These are phyloP conservation scores for Zoysia matrella DNA, from an alignment of 202 grass and related monocot genomes.

Conservation along the genomic window DNA sequence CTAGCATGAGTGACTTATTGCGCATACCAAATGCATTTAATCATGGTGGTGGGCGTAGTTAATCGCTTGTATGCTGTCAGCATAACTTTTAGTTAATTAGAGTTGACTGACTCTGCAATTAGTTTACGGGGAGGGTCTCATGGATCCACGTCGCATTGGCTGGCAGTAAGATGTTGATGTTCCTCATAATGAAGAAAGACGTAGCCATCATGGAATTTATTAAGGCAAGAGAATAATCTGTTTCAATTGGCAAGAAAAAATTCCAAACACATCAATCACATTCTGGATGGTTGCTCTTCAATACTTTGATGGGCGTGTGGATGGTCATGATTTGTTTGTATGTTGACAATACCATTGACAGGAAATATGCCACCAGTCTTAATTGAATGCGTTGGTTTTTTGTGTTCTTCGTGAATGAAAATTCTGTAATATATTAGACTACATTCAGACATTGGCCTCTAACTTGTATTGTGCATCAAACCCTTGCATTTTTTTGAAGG, in stretches of 20 bases:
- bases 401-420: background rate
- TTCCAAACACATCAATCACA: constrained; percentile 30
- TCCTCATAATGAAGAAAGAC: too few relatives aligned
- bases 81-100: constrained; percentile 40
- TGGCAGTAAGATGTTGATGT: too few relatives aligned
- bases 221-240: constrained; percentile 7
- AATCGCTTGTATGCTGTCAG: constrained; percentile 24
- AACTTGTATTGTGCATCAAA: too few relatives aligned
- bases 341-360: constrained; percentile 7
- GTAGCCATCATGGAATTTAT: too few relatives aligned
- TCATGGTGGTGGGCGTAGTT: constrained; percentile 29
- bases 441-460: background rate
- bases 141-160: too few relatives aligned
- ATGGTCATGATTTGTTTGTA: constrained; percentile 1
- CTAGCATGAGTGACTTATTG: constrained; percentile 14
- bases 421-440: background rate
- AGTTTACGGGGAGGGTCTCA: too few relatives aligned
- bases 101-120: constrained; percentile 41
- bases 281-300: constrained; percentile 3
- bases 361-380: constrained; percentile 4
- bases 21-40: constrained; percentile 46
- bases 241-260: constrained; percentile 24
- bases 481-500: too few relatives aligned
- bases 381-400: constrained; percentile 5
- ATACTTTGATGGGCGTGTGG: constrained; percentile 16